Percentiles rank a stretch among this genome's conserved stretches.
phyloP scores from a whole-genome alignment of 2,329 filamentous ascomycete genomes.

The Xylaria sp. region DNA sequence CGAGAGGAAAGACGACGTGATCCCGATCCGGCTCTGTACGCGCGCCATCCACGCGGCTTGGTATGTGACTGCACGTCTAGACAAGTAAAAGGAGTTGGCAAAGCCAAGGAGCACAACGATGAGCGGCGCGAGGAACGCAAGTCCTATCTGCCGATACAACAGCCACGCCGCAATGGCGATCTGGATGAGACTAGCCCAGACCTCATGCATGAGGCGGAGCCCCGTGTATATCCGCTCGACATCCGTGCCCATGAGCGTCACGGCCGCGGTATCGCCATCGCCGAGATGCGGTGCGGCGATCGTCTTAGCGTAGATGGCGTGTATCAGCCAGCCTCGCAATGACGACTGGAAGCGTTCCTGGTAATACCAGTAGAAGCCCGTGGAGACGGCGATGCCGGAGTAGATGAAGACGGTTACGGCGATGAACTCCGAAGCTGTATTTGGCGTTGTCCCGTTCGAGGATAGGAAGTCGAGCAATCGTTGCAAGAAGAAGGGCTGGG shows the following conservation, averaged over 20 bases:
- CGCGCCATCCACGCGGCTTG: not conserved
- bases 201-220: not conserved
- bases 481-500: conserved; percentile 51
- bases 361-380: conserved; percentile 28
- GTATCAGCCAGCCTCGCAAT: not conserved
- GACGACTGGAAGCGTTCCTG: not conserved
- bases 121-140: conserved; percentile 60
- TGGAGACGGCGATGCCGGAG: conserved; percentile 54
- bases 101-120: conserved; percentile 52
- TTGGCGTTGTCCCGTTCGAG: conserved; percentile 21
- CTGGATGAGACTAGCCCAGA: not conserved
- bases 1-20: not conserved
- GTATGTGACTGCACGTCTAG: not conserved
- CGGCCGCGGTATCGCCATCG: not conserved
- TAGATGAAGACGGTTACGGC: conserved; percentile 56
- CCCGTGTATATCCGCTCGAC: not conserved
- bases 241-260: conserved; percentile 48
- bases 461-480: conserved; percentile 47
- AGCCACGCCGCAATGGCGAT: conserved; percentile 57
- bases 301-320: not conserved
- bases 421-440: conserved; percentile 56
- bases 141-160: conserved; percentile 58
- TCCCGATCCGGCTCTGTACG: not conserved
- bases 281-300: not conserved
- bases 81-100: not conserved